Evolutionary conservation across 495 filamentous ascomycete genomes (phyloP).

Genomic region (Xylaria bambusicola): DNA sequence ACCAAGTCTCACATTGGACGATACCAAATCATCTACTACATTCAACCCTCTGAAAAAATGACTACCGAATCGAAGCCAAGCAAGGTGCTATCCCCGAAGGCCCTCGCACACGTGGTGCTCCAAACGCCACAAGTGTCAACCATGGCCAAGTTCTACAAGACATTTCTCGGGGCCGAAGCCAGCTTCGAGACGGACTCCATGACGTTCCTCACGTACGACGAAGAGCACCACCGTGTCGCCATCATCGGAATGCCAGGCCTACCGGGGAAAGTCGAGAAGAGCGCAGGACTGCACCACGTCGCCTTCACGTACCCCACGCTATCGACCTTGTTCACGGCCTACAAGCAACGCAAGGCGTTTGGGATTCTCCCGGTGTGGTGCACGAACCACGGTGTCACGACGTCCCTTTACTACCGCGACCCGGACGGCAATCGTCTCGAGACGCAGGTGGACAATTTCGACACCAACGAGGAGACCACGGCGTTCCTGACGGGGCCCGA

Average conservation of each 20-base stretch:
- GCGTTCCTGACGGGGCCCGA: slow-evolving; percentile 33
- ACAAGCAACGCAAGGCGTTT: slow-evolving; percentile 34
- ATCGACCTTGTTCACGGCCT: slow-evolving; percentile 33
- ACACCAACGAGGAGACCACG: slow-evolving; percentile 38
- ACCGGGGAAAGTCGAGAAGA: slow-evolving; percentile 17
- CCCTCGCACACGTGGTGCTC: slow-evolving; percentile 33
- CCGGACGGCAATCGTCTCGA: slow-evolving; percentile 52
- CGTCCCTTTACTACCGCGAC: slow-evolving; percentile 40
- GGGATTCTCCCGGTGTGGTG: slow-evolving; percentile 44
- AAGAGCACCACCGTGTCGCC: slow-evolving; percentile 52
- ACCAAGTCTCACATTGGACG: no score
- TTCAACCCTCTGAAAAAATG: no score
- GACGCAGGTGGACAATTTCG: slow-evolving; percentile 49
- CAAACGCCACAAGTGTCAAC: slow-evolving; percentile 27
- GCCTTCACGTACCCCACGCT: slow-evolving; percentile 41
- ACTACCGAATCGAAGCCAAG: slow-evolving; percentile 8
- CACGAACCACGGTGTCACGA: slow-evolving; percentile 49
- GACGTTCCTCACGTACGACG: slow-evolving; percentile 47
- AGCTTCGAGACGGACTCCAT: slow-evolving; percentile 22
- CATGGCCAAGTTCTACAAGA: slow-evolving; percentile 40
- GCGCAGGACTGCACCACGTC: slow-evolving; percentile 43
- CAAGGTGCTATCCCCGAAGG: slow-evolving; percentile 28
- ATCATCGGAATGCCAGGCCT: slow-evolving; percentile 32
- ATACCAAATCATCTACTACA: no score
- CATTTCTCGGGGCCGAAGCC: slow-evolving; percentile 35